These are phyloP conservation scores for Bipolaris sorokiniana DNA, from an alignment of 2,329 filamentous ascomycete species.

Conservation along the genomic window DNA sequence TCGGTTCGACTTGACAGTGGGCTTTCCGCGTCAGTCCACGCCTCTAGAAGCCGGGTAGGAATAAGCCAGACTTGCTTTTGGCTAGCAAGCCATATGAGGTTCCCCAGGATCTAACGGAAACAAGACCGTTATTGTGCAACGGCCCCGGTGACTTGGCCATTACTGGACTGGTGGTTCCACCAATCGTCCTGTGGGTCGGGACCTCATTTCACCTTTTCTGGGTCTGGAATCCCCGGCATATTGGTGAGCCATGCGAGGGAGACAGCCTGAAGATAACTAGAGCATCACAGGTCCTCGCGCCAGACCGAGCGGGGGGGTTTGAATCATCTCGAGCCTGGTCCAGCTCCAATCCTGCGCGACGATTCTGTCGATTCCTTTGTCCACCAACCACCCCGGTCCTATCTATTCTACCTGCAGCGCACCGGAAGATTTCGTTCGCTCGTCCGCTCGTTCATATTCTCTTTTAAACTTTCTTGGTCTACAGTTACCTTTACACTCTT, in stretches of 20 bases:
- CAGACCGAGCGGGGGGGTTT: slow-evolving; percentile 13
- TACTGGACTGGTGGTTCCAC: slow-evolving; percentile 32
- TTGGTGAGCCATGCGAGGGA: slow-evolving; percentile 23
- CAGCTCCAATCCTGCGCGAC: slow-evolving; percentile 13
- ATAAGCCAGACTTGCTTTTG: slow-evolving; percentile 16
- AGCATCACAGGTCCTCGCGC: slow-evolving; percentile 29
- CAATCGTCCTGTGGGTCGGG: slow-evolving; percentile 29
- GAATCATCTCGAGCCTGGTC: slow-evolving; percentile 16
- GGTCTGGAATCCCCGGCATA: slow-evolving; percentile 26
- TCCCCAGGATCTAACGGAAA: slow-evolving; percentile 30
- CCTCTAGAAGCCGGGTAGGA: slow-evolving; percentile 7
- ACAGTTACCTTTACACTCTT: slow-evolving; percentile 5
- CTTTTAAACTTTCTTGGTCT: slow-evolving; percentile 9
- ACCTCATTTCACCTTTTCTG: slow-evolving; percentile 24
- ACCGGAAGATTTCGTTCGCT: slow-evolving; percentile 10
- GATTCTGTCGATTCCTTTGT: slow-evolving; percentile 12
- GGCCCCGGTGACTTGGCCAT: slow-evolving; percentile 20
- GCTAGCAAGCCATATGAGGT: slow-evolving; percentile 26
- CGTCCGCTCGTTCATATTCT: slow-evolving; percentile 11
- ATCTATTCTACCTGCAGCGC: slow-evolving; percentile 1
- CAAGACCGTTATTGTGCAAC: slow-evolving; percentile 24
- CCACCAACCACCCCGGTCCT: slow-evolving; percentile 11
- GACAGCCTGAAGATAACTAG: slow-evolving; percentile 16
- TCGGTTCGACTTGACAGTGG: slow-evolving; percentile 5
- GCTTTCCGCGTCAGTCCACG: slow-evolving; percentile 4